Evolutionary conservation across 768 basidiomycete species (phyloP).

Genomic region (Vararia minispora): DNA sequence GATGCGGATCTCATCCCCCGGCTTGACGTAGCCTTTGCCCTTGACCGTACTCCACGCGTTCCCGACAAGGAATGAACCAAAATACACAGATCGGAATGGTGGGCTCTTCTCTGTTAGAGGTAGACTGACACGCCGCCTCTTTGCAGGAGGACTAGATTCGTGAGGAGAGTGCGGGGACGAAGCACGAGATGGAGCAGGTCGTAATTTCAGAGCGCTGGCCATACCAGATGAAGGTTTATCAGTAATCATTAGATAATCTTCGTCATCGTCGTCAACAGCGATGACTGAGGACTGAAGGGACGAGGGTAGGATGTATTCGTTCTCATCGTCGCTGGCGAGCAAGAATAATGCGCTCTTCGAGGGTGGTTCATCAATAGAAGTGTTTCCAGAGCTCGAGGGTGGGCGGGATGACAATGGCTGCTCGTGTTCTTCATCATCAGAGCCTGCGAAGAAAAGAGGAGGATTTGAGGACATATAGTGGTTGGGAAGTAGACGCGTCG

Average conservation of each 20-base stretch:
- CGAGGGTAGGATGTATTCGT: no score
- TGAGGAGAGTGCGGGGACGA: constrained; percentile 1
- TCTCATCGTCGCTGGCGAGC: constrained; percentile 34
- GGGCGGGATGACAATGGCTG: no score
- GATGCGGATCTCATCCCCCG: constrained; percentile 47
- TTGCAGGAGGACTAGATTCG: constrained; percentile 27
- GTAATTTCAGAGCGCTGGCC: no score
- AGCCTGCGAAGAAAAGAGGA: constrained; percentile 47
- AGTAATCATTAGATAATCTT: no score
- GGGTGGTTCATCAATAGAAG: no score
- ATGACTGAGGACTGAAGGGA: no score
- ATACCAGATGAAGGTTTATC: no score
- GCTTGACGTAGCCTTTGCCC: constrained; percentile 58
- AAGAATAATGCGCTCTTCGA: constrained; percentile 27
- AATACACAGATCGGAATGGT: constrained; percentile 30
- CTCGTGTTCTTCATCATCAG: constrained; percentile 36
- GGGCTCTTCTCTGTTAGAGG: not conserved
- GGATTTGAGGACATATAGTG: constrained; percentile 17
- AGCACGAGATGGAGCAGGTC: constrained; percentile 19
- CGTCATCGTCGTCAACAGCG: constrained; percentile 12
- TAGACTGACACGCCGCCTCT: constrained; percentile 34
- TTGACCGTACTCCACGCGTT: constrained; percentile 75
- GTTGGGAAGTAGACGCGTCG: constrained; percentile 16
- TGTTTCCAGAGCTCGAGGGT: no score
- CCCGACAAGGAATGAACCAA: constrained; percentile 58